Conservation (phyloP, 2,329 filamentous ascomycete genomes). For the Aspergillus puulaauensis region DNA sequence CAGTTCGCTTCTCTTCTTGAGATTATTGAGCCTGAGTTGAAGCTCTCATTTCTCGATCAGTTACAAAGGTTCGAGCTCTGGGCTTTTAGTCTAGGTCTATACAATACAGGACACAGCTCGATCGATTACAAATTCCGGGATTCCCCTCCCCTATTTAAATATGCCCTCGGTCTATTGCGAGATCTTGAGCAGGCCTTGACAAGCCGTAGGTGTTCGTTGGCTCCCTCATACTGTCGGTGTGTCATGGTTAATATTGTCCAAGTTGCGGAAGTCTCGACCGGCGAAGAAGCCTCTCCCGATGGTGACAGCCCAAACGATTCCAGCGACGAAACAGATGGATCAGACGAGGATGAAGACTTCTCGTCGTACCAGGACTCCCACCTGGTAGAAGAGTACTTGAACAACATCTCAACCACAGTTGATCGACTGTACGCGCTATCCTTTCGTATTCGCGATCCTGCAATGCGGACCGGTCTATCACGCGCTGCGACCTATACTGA, state of each 20-base stretch:
- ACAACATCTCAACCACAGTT: not conserved
- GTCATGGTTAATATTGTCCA: not conserved
- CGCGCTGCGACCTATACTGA: not conserved
- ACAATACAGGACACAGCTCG: not conserved
- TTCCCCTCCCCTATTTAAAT: not conserved
- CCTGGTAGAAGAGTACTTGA: not conserved
- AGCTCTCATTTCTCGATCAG: not conserved
- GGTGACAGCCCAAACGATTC: not conserved
- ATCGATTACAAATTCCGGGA: conserved; percentile 4
- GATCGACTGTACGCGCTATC: not conserved
- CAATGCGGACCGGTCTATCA: not conserved
- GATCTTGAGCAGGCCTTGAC: not conserved
- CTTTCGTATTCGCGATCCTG: not conserved
- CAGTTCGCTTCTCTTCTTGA: not conserved
- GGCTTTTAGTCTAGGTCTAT: not conserved
- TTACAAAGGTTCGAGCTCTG: not conserved
- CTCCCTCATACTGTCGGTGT: not conserved
- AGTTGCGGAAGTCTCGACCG: not conserved
- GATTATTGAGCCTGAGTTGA: not conserved
- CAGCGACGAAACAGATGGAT: not conserved
- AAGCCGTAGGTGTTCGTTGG: not conserved
- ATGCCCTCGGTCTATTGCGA: not conserved
- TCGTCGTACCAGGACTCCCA: not conserved
- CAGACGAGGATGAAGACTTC: not conserved
- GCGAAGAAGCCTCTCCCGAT: not conserved